Base-by-base conservation (phyloP, 176 grass and related monocot genomes). In the Raddia distichophylla region DNA sequence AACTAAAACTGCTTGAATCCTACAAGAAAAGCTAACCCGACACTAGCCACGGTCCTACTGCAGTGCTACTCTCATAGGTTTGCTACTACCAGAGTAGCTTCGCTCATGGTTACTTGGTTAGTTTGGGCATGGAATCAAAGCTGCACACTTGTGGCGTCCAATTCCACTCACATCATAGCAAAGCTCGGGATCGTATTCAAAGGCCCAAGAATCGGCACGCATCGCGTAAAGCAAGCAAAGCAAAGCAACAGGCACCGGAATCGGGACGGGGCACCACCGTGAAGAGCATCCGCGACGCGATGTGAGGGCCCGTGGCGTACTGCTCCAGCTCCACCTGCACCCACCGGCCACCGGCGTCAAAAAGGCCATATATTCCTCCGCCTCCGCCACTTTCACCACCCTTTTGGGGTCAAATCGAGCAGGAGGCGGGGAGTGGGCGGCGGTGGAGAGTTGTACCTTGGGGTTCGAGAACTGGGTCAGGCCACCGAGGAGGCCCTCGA, bases 311-410 rank as follows among this genome's bases (percentile, higher is more conserved):
- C 72, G 95, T 98, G 7, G 92, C 88, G 27, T 98, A 98, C 77
- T 98, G 95, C 82, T 98, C 95, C 92, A 98, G 86, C 70, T 93
- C 95, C 62, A 95, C 79, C 92, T 98, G 79, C 75, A 77, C 61
- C 67, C 32, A 20, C 50, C 53, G 59, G 10, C 60, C 61, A 1
- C 5, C 46, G 35, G 8, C 18, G 60, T 61, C 33, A 27, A 27
- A 80, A 67, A 84, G 10, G 47, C 75, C 45, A 43, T 3, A n/a
- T 35, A 33, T 67, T 63, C 22, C 47, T 20, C 34, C 37, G 37
- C 37, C 19, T 17, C 45, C 19, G 32, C 65, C 43, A 60, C 34
- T 22, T 16, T 20, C 10, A 37, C 27, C 60, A 17, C n/a, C 6
- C 35, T 19, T 61, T 69, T 42, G 59, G 55, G n/a, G 55, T 45